Evolutionary conservation across 768 basidiomycete species (phyloP).

Genomic region (Termitomyces sp.): DNA sequence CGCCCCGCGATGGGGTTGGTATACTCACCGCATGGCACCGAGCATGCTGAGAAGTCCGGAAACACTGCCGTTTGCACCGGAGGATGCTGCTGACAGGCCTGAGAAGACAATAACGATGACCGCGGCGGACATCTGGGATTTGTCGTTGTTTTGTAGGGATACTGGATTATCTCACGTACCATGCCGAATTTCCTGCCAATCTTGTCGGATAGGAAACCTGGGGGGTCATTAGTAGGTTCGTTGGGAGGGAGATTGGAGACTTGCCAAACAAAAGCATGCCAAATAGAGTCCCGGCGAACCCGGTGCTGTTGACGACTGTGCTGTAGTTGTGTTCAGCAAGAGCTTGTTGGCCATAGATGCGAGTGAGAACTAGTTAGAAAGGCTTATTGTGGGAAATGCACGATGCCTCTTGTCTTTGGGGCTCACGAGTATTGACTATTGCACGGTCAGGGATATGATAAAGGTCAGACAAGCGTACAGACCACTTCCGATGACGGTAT

Average conservation of each 20-base stretch:
- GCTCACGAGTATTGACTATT: background rate
- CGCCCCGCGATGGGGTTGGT: no score
- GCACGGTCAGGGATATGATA: no score
- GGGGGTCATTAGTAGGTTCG: background rate
- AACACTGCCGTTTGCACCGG: background rate
- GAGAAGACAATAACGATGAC: background rate
- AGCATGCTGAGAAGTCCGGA: background rate
- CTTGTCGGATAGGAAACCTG: background rate
- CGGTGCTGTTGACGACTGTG: background rate
- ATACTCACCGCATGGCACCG: background rate
- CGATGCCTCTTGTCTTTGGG: no score
- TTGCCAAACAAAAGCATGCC: background rate
- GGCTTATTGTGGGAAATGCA: background rate
- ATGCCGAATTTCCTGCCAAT: background rate
- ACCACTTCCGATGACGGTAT: background rate
- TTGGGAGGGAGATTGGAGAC: background rate
- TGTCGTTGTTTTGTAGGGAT: no score
- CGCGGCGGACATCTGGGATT: background rate
- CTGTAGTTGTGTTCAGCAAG: background rate
- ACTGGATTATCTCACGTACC: background rate
- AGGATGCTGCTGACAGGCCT: background rate
- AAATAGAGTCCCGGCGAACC: background rate
- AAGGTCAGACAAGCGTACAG: background rate
- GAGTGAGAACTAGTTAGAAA: background rate
- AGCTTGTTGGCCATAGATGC: background rate